These are phyloP conservation scores for Backusella parvicylindrica DNA, from an alignment of 192 early-diverging fungal species.

Conservation along the genomic window DNA sequence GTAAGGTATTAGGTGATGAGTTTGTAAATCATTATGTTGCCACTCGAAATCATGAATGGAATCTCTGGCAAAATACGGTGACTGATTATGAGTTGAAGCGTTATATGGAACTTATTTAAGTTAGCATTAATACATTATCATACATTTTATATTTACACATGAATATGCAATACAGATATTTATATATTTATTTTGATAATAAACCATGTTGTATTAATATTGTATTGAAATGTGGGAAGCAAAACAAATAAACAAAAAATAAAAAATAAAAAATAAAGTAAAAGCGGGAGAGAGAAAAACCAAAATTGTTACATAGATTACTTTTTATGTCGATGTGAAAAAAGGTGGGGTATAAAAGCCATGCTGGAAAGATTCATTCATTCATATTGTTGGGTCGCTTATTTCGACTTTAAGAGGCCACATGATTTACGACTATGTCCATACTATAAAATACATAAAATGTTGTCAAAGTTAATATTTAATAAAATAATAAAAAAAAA, in stretches of 20 bases:
- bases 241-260: background rate
- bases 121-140: too few species aligned
- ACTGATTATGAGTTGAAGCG: conserved; percentile 70
- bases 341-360: background rate
- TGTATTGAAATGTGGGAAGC: background rate
- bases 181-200: background rate
- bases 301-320: background rate
- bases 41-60: conserved; percentile 72
- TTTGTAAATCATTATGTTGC: conserved; percentile 78
- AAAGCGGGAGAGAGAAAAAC: background rate
- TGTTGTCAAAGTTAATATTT: background rate
- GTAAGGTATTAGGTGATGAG: conserved; percentile 66
- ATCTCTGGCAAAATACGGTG: conserved; percentile 68
- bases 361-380: background rate
- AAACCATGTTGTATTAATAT: background rate
- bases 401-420: background rate
- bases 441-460: background rate
- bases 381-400: background rate
- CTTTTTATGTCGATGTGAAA: background rate
- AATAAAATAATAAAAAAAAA: background rate
- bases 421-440: background rate
- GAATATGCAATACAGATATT: background rate
- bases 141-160: background rate
- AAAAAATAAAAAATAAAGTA: background rate
- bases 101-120: conserved; percentile 63